Percentiles rank a stretch among this genome's conserved stretches.
These are phyloP conservation scores for Trichoderma atrobrunneum DNA, from an alignment of 2,329 filamentous ascomycete genomes.

Conservation along the genomic window DNA sequence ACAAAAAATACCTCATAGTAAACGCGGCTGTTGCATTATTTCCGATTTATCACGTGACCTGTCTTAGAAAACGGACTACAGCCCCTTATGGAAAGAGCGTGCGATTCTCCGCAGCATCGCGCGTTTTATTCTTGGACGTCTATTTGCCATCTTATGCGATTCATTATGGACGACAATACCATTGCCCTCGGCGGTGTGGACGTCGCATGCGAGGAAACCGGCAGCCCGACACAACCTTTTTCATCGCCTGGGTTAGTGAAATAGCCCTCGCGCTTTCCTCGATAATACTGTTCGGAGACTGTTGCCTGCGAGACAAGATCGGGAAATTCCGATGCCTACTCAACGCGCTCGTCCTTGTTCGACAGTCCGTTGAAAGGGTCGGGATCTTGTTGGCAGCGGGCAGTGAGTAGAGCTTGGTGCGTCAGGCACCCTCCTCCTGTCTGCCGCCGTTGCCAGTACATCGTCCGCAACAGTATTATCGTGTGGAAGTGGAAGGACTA, in stretches of 20 bases:
- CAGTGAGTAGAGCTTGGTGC: neutral
- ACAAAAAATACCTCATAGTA: too few species aligned
- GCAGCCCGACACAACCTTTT: neutral
- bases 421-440: neutral
- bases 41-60: too few species aligned
- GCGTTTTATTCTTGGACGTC: too few species aligned
- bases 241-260: neutral
- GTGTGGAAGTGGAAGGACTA: neutral
- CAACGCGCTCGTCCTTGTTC: neutral
- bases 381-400: neutral
- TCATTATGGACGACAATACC: too few species aligned
- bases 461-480: neutral
- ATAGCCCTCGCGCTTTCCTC: neutral
- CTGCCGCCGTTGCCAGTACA: neutral
- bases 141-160: too few species aligned
- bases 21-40: too few species aligned
- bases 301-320: neutral
- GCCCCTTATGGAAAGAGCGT: too few species aligned
- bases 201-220: neutral
- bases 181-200: too few species aligned
- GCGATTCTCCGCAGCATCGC: too few species aligned
- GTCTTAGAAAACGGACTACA: too few species aligned
- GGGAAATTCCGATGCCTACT: neutral
- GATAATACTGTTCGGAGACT: neutral
- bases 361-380: neutral